These are phyloP conservation scores for Amauroascus niger DNA, from an alignment of 2,329 filamentous ascomycete species.

Conservation along the genomic window DNA sequence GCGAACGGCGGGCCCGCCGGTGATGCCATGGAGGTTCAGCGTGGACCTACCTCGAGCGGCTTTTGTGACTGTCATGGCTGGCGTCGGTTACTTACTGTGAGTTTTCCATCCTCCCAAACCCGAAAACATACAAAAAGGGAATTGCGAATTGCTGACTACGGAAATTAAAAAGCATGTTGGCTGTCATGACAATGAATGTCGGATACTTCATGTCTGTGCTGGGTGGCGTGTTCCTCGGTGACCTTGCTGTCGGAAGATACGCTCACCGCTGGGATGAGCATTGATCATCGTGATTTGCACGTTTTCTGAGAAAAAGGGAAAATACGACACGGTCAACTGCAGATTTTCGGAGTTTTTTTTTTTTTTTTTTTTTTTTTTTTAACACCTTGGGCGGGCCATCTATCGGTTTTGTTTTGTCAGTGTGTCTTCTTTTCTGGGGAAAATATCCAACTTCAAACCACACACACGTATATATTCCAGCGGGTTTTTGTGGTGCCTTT, in stretches of 20 bases:
- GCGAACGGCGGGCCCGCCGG: constrained; percentile 41
- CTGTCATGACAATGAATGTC: constrained; percentile 81
- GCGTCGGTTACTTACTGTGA: constrained; percentile 76
- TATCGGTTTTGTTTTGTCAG: background rate
- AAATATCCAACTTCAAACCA: too few relatives aligned
- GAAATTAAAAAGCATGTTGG: constrained; percentile 60
- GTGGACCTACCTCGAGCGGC: constrained; percentile 65
- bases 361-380: background rate
- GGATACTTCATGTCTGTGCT: constrained; percentile 78
- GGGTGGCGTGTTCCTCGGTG: constrained; percentile 72
- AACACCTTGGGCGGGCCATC: too few relatives aligned
- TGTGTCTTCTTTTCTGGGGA: too few relatives aligned
- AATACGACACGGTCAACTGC: background rate
- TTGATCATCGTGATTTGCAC: constrained; percentile 20
- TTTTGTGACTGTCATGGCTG: constrained; percentile 62
- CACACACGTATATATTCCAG: too few relatives aligned
- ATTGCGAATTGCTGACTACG: constrained; percentile 15
- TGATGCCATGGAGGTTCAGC: constrained; percentile 67
- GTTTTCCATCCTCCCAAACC: too few relatives aligned
- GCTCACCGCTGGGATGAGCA: constrained; percentile 42
- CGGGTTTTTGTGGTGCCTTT: too few relatives aligned
- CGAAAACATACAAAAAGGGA: background rate
- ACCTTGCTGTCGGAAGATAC: constrained; percentile 67
- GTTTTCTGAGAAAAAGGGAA: too few relatives aligned
- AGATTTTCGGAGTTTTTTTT: background rate